phyloP scores from a whole-genome alignment of 163 green algal species.

The Scenedesmus sp. region DNA sequence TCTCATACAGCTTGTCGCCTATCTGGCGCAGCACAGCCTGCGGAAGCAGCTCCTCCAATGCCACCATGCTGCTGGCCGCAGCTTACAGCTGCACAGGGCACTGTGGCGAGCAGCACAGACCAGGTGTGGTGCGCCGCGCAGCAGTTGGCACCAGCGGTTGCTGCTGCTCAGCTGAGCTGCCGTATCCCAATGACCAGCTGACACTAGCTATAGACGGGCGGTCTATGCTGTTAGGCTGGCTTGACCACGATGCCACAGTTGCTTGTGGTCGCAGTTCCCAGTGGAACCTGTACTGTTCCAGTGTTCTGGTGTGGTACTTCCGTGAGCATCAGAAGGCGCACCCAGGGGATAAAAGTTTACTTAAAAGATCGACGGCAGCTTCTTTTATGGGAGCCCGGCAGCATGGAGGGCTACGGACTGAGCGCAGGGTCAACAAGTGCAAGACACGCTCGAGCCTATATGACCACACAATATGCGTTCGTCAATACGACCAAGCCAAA shows the following conservation, averaged over 20 bases:
- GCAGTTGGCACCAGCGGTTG: background rate
- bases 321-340: background rate
- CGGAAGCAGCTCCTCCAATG: slow-evolving; percentile 70
- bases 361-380: background rate
- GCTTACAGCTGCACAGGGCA: background rate
- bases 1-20: slow-evolving; percentile 59
- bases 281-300: background rate
- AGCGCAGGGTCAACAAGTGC: background rate
- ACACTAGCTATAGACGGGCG: background rate
- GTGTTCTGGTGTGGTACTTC: background rate
- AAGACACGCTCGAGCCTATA: background rate
- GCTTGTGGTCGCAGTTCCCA: background rate
- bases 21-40: slow-evolving; percentile 69
- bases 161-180: background rate
- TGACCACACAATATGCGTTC: background rate
- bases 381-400: background rate
- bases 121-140: background rate
- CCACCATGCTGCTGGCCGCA: slow-evolving; percentile 29
- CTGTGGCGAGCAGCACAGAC: background rate
- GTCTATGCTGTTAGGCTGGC: background rate
- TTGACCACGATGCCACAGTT: background rate
- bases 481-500: background rate
- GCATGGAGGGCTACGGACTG: background rate
- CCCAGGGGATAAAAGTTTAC: background rate
- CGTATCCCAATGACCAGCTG: background rate